Evolutionary conservation across 768 basidiomycete genomes (phyloP), one percentile per base, ranked within the genome.

Genomic region (Kwoniella sp.): DNA sequence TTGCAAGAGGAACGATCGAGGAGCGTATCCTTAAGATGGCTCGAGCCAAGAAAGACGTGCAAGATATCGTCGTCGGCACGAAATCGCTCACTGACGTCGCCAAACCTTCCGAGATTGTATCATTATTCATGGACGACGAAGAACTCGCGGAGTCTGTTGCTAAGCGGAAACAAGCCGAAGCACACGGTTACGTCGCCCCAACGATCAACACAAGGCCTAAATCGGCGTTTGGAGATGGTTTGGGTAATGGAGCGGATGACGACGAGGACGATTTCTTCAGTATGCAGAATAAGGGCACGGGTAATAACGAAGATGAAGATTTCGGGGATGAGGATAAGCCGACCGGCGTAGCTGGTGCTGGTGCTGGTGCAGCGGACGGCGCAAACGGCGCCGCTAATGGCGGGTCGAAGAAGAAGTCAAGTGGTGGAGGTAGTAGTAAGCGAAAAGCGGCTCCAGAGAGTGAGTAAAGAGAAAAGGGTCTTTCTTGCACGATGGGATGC

Each of bases 41-140:
- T 4, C 86, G 95, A 52, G 92, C 93, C 62, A 96, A 96, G 83
- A 96, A 96, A 86, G 93, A 96, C 76, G 93, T 98, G 4, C 96
- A 98, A 87, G 96, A 99, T 72, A 95, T 97, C 64, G 96, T 99
- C 56, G 96, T 99, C 8, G 96, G 96, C 56, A 94, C 91, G 82
- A 97, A 96, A 81, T 92, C 87, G 65, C 88, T 96, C 77, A 91
- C 90, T 1, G 93, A 96, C 67, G 90, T 90, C 57, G 87, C 92
- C 21, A 94, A 92, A 78, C 91, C 92, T 26, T 94, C 91, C 81
- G 96, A 99, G 79, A 96, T 99, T 58, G 95, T 95, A 17, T 92
- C 93, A 65, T 81, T 99, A 49, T 83, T 99, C 54, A 85, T 99
- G 72, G 94, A 92, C 73, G 94, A 97, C 71, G 92, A 96, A 51